Percentiles rank a stretch among this genome's conserved stretches.
Evolutionary conservation across 768 basidiomycete species (phyloP).

Genomic region (Leucocoprinus sp.): DNA sequence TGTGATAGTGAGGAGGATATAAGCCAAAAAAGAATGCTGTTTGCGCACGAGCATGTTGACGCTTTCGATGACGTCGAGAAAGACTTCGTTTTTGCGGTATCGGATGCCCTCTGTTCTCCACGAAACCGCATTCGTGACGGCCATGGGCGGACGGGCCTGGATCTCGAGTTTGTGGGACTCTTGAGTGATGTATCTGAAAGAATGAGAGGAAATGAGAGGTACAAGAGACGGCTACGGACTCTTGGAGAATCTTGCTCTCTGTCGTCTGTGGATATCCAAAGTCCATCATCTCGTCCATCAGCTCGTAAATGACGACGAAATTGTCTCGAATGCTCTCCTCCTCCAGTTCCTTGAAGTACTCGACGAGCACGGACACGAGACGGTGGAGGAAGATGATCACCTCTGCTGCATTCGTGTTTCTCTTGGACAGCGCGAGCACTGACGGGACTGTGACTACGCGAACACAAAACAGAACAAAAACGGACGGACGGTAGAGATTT

Average conservation of each 20-base stretch:
- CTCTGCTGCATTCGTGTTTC: conserved; percentile 93
- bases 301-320: conserved; percentile 98
- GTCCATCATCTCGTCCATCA: conserved; percentile 99
- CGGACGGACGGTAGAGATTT: conserved; percentile 82
- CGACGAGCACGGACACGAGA: conserved; percentile 83
- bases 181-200: conserved; percentile 80
- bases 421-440: conserved; percentile 95
- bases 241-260: conserved; percentile 98
- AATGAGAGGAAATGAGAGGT: conserved; percentile 26
- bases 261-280: conserved; percentile 99
- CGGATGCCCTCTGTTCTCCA: conserved; percentile 97
- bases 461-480: background rate
- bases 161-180: conserved; percentile 96
- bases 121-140: conserved; percentile 96
- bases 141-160: conserved; percentile 87
- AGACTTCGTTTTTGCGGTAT: conserved; percentile 98
- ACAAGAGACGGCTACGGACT: conserved; percentile 50
- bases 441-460: background rate
- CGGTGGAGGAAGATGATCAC: conserved; percentile 95
- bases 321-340: conserved; percentile 99
- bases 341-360: conserved; percentile 99
- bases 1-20: background rate
- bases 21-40: background rate
- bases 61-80: conserved; percentile 96
- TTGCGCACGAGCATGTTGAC: conserved; percentile 84